These are phyloP conservation scores for Spathaspora passalidarum DNA, from an alignment of 805 yeast species.

Conservation along the genomic window DNA sequence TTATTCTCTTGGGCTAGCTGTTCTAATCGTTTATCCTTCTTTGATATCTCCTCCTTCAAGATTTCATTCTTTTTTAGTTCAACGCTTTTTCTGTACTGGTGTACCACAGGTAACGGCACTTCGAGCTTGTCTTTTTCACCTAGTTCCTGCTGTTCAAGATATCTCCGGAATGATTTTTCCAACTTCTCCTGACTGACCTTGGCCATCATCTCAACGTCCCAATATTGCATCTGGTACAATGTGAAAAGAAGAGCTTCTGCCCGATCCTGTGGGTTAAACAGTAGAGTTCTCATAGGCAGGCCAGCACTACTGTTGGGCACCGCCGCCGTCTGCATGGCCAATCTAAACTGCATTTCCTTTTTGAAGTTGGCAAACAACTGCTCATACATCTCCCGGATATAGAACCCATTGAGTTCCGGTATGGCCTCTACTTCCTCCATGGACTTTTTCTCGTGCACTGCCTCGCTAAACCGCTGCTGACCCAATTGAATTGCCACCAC, in stretches of 20 bases:
- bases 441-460: slow-evolving; percentile 4
- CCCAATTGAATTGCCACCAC: slow-evolving; percentile 31
- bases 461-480: slow-evolving; percentile 14
- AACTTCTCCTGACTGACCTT: slow-evolving; percentile 18
- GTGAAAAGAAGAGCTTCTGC: slow-evolving; percentile 20
- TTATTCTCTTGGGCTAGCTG: slow-evolving; percentile 25
- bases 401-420: slow-evolving; percentile 25
- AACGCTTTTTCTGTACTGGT: slow-evolving; percentile 13
- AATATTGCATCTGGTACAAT: slow-evolving; percentile 16
- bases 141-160: slow-evolving; percentile 1
- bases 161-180: slow-evolving; percentile 11
- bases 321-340: neutral
- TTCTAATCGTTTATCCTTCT: slow-evolving; percentile 19
- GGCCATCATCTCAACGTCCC: slow-evolving; percentile 22
- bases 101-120: slow-evolving; percentile 8
- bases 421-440: slow-evolving; percentile 17
- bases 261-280: slow-evolving; percentile 6
- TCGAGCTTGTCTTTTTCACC: neutral
- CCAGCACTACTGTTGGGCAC: neutral
- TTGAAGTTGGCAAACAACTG: slow-evolving; percentile 15
- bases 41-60: slow-evolving; percentile 20
- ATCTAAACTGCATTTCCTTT: neutral
- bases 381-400: slow-evolving; percentile 19
- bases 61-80: slow-evolving; percentile 15
- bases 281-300: neutral